phyloP scores from a whole-genome alignment of 2,329 filamentous ascomycete genomes.

The Beauveria medogensis region DNA sequence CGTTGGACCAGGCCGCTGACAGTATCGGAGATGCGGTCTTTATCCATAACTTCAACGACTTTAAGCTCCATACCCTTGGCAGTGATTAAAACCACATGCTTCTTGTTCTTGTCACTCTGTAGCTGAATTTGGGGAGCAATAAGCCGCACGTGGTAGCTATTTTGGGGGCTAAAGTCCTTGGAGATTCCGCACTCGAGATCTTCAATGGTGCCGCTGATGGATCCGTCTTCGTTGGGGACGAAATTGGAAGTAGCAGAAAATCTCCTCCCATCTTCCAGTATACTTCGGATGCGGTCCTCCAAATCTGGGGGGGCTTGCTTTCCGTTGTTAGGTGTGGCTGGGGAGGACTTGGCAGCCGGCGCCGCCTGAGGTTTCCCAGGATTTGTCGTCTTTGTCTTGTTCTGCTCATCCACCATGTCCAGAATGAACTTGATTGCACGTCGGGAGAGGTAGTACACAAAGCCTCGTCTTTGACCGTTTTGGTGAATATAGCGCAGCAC shows the following conservation, averaged over 20 bases:
- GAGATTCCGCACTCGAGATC: slow-evolving; percentile 70
- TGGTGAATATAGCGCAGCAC: slow-evolving; percentile 96
- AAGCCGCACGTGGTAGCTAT: slow-evolving; percentile 87
- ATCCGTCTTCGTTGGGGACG: slow-evolving; percentile 24
- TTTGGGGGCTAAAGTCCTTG: slow-evolving; percentile 81
- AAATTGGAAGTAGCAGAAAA: slow-evolving; percentile 48
- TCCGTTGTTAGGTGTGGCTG: slow-evolving; percentile 35
- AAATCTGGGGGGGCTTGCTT: slow-evolving; percentile 58
- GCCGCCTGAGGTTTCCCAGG: slow-evolving; percentile 23
- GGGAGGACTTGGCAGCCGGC: slow-evolving; percentile 23
- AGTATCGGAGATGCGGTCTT: slow-evolving; percentile 80
- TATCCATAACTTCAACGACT: slow-evolving; percentile 96
- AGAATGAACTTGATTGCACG: slow-evolving; percentile 96
- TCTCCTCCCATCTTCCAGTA: slow-evolving; percentile 75
- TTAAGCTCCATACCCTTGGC: slow-evolving; percentile 98
- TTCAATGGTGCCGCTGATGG: slow-evolving; percentile 40
- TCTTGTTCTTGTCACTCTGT: slow-evolving; percentile 96
- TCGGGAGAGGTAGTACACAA: slow-evolving; percentile 95
- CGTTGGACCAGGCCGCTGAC: slow-evolving; percentile 94
- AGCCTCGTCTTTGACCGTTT: slow-evolving; percentile 88
- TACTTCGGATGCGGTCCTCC: slow-evolving; percentile 76
- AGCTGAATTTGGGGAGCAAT: slow-evolving; percentile 97
- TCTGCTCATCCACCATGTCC: slow-evolving; percentile 93
- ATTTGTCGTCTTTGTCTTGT: slow-evolving; percentile 52
- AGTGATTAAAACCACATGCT: slow-evolving; percentile 91